Base-by-base conservation (phyloP, 2,329 filamentous ascomycete species). In the Leptographium flavum region DNA sequence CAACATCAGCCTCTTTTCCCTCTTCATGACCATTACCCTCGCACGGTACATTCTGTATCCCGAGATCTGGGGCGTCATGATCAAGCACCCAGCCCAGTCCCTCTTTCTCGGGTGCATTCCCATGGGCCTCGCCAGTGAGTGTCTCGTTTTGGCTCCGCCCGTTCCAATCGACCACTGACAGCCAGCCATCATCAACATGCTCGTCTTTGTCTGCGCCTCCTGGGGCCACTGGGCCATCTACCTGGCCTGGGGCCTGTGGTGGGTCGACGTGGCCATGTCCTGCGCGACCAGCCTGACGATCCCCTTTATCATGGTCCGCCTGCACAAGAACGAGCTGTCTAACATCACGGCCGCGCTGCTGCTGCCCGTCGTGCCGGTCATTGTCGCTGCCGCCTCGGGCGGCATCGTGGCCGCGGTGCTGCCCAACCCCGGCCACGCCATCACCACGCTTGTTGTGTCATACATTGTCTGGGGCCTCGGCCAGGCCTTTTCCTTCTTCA, bases 391-490 rank as follows among this genome's bases (percentile, higher is more conserved):
- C 0, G 76, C 75, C 1, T 71, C 74, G 0, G 81, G 82, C 4
- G 75, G 71, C n/a, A 64, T 80, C 45, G 66, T 84, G 1, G 77
- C 81, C 6, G 66, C 69, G n/a, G 64, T 72, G 14, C 66, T 86
- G 1, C 68, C 70, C 1, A 63, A 78, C 50, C 60, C 62, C 1
- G 58, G 67, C 17, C 68, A 77, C 51, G 75, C 75, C 4, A 57
- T 81, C 19, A 71, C 69, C 32, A 85, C 81, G 0, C 54, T 85
- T 21, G 62, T 83, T n/a, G 66, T 66, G 15, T 78, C 70, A 3
- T 86, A 84, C 55, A 63, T 83, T 15, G 71, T 85, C 51, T 84
- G 77, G 78, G 80, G 80, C 0, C 74, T 76, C 47, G 76, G 78
- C 5, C 68, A 63, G 52, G 59, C 59, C 30, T 66, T 85, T 42